phyloP scores from a whole-genome alignment of 768 basidiomycete genomes.

The Rickenella mellea region DNA sequence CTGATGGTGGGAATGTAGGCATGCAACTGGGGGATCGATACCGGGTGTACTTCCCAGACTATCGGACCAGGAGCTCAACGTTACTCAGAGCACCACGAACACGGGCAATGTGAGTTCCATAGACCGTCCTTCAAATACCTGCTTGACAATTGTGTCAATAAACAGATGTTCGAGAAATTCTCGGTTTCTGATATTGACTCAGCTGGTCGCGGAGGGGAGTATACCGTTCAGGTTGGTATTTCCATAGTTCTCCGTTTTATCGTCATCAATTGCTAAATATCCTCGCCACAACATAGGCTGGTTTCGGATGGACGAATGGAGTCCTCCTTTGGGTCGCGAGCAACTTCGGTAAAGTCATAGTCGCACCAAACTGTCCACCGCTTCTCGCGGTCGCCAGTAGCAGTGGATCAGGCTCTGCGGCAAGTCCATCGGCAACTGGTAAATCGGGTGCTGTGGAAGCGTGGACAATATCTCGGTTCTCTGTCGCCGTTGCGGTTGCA shows the following conservation, averaged over 20 bases:
- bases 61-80: constrained; percentile 58
- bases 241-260: background rate
- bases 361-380: constrained; percentile 54
- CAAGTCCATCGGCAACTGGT: background rate
- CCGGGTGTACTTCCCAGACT: constrained; percentile 58
- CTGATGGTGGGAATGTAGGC: constrained; percentile 34
- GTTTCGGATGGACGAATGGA: constrained; percentile 89
- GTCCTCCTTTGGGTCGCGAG: constrained; percentile 68
- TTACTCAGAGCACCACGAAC: constrained; percentile 55
- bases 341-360: constrained; percentile 51
- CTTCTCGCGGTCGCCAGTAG: constrained; percentile 13
- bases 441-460: too few relatives aligned
- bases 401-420: background rate
- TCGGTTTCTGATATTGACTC: constrained; percentile 70
- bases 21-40: constrained; percentile 83
- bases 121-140: background rate
- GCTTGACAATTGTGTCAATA: constrained; percentile 4
- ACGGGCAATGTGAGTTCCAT: constrained; percentile 56
- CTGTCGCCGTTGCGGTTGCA: too few relatives aligned
- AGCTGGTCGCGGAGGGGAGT: constrained; percentile 77
- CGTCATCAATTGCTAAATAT: background rate
- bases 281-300: constrained; percentile 43
- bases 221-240: constrained; percentile 65
- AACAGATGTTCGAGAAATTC: constrained; percentile 85
- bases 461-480: too few relatives aligned